These are phyloP conservation scores for Chrysanthemum seticuspe DNA, from an alignment of 129 eudicot genomes.

Conservation along the genomic window DNA sequence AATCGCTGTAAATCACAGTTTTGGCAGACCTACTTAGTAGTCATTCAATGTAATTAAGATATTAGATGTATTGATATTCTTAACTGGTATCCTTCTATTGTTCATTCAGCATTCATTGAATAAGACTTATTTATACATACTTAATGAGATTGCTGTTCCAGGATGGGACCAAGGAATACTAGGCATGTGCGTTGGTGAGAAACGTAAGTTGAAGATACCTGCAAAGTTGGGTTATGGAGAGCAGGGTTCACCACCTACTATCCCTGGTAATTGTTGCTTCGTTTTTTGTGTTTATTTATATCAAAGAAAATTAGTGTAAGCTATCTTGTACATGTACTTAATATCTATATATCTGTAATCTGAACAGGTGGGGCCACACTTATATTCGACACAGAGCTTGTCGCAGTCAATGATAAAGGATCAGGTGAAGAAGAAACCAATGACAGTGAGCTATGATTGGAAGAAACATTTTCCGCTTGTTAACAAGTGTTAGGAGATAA, in stretches of 20 bases:
- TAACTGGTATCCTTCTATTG: too few species aligned
- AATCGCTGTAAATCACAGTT: too few species aligned
- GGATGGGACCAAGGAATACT: slow-evolving; percentile 99
- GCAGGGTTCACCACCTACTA: slow-evolving; percentile 93
- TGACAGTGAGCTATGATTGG: slow-evolving; percentile 53
- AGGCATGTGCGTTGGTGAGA: slow-evolving; percentile 99
- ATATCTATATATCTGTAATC: background rate
- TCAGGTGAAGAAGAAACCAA: slow-evolving; percentile 39
- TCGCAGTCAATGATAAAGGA: slow-evolving; percentile 77
- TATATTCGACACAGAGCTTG: slow-evolving; percentile 91
- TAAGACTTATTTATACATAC: background rate
- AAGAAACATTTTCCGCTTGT: slow-evolving; percentile 21
- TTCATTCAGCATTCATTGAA: background rate
- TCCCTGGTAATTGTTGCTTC: slow-evolving; percentile 63
- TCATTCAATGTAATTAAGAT: too few species aligned
- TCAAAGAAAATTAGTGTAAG: background rate
- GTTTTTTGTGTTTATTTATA: background rate
- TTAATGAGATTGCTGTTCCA: slow-evolving; percentile 34
- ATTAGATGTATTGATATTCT: too few species aligned
- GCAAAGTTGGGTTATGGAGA: slow-evolving; percentile 96
- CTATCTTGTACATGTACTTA: background rate
- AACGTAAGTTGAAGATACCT: slow-evolving; percentile 94
- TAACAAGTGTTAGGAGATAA: slow-evolving; percentile 16
- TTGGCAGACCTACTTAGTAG: too few species aligned
- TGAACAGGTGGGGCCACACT: slow-evolving; percentile 92